A percentile compares a stretch with the other conserved stretches of the same genome.
These are phyloP conservation scores for Backusella australiensis DNA, from an alignment of 192 early-diverging fungal genomes.

Conservation along the genomic window DNA sequence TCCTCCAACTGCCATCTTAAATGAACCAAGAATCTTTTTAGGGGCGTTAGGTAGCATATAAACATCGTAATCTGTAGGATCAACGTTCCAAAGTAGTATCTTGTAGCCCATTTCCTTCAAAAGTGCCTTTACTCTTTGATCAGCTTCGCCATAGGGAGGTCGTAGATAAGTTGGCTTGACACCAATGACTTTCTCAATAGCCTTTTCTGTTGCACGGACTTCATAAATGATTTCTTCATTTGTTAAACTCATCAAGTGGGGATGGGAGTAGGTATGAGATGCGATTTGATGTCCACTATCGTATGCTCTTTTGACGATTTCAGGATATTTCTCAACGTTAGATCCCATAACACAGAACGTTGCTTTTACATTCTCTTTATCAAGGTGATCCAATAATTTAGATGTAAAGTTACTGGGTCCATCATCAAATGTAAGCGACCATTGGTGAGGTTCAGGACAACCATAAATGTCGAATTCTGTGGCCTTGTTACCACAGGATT, in stretches of 20 bases:
- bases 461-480: constrained; percentile 26
- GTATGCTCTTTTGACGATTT: constrained; percentile 46
- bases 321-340: constrained; percentile 45
- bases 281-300: constrained; percentile 62
- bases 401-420: constrained; percentile 53
- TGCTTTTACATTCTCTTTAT: constrained; percentile 54
- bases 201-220: constrained; percentile 46
- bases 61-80: constrained; percentile 37
- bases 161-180: constrained; percentile 57
- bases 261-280: constrained; percentile 52
- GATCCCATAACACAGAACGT: constrained; percentile 71
- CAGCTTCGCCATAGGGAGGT: constrained; percentile 57
- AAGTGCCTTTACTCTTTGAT: constrained; percentile 57
- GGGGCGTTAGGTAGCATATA: constrained; percentile 17
- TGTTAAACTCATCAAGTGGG: constrained; percentile 44
- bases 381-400: constrained; percentile 52
- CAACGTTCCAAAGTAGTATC: constrained; percentile 36
- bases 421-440: constrained; percentile 57
- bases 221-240: constrained; percentile 40
- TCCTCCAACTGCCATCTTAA: constrained; percentile 10
- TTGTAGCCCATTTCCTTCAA: constrained; percentile 36
- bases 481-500: constrained; percentile 31
- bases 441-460: constrained; percentile 16
- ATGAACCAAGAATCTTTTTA: constrained; percentile 14
- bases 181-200: constrained; percentile 50